Evolutionary conservation across 257 asterid genomes (phyloP), one percentile per base, ranked within the genome.

Genomic region (Buddleja alternifolia): DNA sequence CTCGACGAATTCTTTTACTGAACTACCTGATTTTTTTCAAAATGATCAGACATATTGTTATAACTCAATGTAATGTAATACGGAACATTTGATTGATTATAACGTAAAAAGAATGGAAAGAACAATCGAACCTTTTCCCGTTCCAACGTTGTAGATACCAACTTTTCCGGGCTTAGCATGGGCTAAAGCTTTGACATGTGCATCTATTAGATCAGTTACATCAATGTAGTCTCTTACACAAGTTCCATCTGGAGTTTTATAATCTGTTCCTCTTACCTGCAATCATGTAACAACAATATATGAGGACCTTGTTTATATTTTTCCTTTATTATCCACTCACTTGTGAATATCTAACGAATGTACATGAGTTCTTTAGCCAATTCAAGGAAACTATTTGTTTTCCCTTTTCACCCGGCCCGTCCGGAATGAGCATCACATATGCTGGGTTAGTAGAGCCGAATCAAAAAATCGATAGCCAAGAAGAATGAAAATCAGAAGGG

Each of bases 211-310:
- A 61, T 81, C 85, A 19, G 80, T 74, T 7, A 81, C 85, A 7
- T 77, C 80, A 8, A 81, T 81, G 71, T 81, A 81, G 72, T 81
- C 86, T 46, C 86, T 45, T 23, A 81, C 52, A 37, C 85, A 81
- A 16, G 85, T 81, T 39, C 85, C 85, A 25, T 80, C 85, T 9
- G 44, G 25, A 12, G 85, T 81, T 44, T 65, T 70, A 63, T 77
- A 77, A 47, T 81, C 86, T 8, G 75, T 81, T 63, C 86, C 83
- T 74, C 78, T 66, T 15, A 81, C 45, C 85, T 80, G 75, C 19
- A 55, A 7, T 0, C 34, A 29, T 29, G 2, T 1, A 2, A n/a
- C 10, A 19, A 68, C 8, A 10, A 48, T 1, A 4, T 6, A 6
- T 8, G 4, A 9, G 45, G 47, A 60, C 8, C 11, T 37, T 36